A percentile compares a stretch with the other conserved stretches of the same genome.
Conservation (phyloP, 805 yeast species). For the Wickerhamomyces alni region DNA sequence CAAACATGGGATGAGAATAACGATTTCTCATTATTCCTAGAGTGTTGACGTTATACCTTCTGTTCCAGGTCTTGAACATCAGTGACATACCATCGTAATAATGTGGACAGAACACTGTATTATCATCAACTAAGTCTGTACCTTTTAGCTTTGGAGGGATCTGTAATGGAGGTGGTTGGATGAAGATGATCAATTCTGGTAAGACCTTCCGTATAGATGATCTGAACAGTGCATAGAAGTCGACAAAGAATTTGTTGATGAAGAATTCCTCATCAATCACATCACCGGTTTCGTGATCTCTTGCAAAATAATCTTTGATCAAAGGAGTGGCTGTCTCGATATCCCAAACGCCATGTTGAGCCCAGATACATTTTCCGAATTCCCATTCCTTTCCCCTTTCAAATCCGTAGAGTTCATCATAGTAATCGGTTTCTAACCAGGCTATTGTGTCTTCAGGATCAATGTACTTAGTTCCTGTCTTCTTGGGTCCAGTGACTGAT, state of each 20-base stretch:
- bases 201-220: conserved; percentile 40
- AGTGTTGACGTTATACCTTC: conserved; percentile 78
- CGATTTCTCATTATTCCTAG: conserved; percentile 78
- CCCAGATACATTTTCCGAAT: conserved; percentile 75
- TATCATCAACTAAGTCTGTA: conserved; percentile 44
- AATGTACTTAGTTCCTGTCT: conserved; percentile 46
- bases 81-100: conserved; percentile 93
- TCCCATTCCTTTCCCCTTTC: conserved; percentile 57
- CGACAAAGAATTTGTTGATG: conserved; percentile 57
- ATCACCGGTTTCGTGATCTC: conserved; percentile 32
- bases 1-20: conserved; percentile 66
- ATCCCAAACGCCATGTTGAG: conserved; percentile 75
- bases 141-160: conserved; percentile 31
- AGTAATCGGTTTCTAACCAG: conserved; percentile 55
- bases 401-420: conserved; percentile 70
- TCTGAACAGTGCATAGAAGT: conserved; percentile 50
- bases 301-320: conserved; percentile 45
- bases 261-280: conserved; percentile 47
- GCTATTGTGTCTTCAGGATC: conserved; percentile 65
- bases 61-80: conserved; percentile 88
- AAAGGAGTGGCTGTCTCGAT: conserved; percentile 30
- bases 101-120: conserved; percentile 78
- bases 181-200: conserved; percentile 45
- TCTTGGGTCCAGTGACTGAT: conserved; percentile 71
- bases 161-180: conserved; percentile 81